phyloP scores from a whole-genome alignment of 202 grass and related monocot species.

The Cymbopogon flexuosus region DNA sequence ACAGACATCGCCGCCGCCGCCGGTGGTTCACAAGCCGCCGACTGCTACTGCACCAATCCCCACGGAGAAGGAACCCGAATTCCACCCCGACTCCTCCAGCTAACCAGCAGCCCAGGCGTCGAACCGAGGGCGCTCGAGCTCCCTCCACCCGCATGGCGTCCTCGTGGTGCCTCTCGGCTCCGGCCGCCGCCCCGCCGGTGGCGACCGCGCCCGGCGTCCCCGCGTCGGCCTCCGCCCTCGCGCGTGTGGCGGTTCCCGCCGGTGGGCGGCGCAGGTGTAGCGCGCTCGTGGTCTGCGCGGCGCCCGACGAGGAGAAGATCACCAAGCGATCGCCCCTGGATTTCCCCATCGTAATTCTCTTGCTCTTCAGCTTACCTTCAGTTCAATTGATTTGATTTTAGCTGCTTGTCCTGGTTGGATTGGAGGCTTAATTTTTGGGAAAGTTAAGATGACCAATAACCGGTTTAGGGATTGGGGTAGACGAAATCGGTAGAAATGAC shows the following conservation, averaged over 20 bases:
- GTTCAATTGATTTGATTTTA: background rate
- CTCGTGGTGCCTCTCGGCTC: slow-evolving; percentile 48
- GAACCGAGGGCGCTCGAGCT: background rate
- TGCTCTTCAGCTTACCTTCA: background rate
- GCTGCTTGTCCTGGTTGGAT: background rate
- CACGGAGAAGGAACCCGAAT: slow-evolving; percentile 21
- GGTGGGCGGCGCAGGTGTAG: slow-evolving; percentile 28
- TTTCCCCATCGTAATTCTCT: slow-evolving; percentile 56
- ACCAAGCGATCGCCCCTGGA: slow-evolving; percentile 66
- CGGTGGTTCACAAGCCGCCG: background rate
- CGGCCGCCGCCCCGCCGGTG: slow-evolving; percentile 6
- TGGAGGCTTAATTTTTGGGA: background rate
- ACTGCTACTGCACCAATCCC: background rate
- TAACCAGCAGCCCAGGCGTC: background rate
- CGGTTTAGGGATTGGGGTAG: background rate
- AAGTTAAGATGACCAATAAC: background rate
- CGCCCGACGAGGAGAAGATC: slow-evolving; percentile 58
- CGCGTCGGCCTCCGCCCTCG: background rate
- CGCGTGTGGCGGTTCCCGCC: background rate
- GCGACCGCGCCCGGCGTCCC: slow-evolving; percentile 7
- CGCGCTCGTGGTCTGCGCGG: slow-evolving; percentile 45
- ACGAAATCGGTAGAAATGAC: background rate
- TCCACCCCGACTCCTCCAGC: slow-evolving; percentile 30
- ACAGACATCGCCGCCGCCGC: background rate
- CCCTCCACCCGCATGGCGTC: slow-evolving; percentile 31